Percentiles rank a stretch among this genome's conserved stretches.
Evolutionary conservation across 164 flowering plant species (phyloP).

Genomic region (Annona cherimola): DNA sequence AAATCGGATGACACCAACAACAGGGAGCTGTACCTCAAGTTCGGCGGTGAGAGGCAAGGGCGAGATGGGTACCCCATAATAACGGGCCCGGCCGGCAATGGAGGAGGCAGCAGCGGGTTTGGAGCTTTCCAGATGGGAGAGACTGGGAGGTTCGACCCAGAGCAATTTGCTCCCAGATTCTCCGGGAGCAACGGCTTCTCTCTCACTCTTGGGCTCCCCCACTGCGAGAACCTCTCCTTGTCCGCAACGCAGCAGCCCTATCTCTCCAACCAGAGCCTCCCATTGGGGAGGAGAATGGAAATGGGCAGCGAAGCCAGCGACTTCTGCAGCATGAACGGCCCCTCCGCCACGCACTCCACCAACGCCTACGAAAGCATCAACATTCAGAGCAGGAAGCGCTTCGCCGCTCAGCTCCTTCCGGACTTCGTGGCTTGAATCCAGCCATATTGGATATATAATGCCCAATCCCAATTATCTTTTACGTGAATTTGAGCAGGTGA

Average conservation of each 20-base stretch:
- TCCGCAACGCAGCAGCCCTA: slow-evolving; percentile 56
- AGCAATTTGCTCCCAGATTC: slow-evolving; percentile 57
- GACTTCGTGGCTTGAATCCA: slow-evolving; percentile 66
- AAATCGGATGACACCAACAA: slow-evolving; percentile 28
- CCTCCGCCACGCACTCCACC: slow-evolving; percentile 37
- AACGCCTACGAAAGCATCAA: slow-evolving; percentile 48
- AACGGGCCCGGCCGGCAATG: slow-evolving; percentile 27
- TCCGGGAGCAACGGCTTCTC: slow-evolving; percentile 65
- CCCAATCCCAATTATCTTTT: not conserved
- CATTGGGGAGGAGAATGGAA: slow-evolving; percentile 57
- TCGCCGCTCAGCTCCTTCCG: slow-evolving; percentile 70
- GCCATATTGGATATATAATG: not conserved
- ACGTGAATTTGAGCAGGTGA: not conserved
- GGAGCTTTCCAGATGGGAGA: slow-evolving; percentile 67
- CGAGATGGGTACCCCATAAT: slow-evolving; percentile 56
- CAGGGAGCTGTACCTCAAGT: slow-evolving; percentile 41
- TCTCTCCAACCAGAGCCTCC: slow-evolving; percentile 59
- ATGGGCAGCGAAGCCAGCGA: slow-evolving; percentile 35
- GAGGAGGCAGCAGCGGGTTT: slow-evolving; percentile 43
- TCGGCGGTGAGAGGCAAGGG: slow-evolving; percentile 43
- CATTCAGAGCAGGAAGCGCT: slow-evolving; percentile 64
- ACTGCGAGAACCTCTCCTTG: slow-evolving; percentile 60
- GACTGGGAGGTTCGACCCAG: slow-evolving; percentile 58
- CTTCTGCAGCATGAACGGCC: slow-evolving; percentile 42
- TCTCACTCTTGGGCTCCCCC: slow-evolving; percentile 85